phyloP scores from a whole-genome alignment of 441 rosid species.

The Croton setiger region DNA sequence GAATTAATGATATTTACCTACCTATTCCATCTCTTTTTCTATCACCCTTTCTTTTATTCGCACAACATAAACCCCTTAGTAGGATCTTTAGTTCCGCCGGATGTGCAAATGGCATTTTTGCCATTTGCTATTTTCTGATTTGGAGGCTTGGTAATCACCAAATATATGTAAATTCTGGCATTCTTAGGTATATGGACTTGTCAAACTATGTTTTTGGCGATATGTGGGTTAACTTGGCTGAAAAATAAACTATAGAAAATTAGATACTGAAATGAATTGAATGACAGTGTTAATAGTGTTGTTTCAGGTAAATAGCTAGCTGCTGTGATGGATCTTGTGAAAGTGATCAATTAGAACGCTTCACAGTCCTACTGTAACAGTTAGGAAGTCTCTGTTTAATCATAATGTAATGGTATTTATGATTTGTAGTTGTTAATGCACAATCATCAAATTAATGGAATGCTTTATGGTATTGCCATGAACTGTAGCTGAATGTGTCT shows the following conservation, averaged over 20 bases:
- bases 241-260: not conserved
- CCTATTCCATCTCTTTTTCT: not conserved
- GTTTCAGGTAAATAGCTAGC: not conserved
- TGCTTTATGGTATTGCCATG: not conserved
- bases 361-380: not conserved
- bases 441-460: constrained; percentile 6
- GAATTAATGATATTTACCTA: not conserved
- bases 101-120: not conserved
- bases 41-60: not conserved
- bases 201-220: not conserved
- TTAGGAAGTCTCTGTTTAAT: not conserved
- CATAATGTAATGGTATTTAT: not conserved
- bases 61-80: not conserved
- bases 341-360: not conserved
- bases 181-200: not conserved
- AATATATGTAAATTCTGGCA: not conserved
- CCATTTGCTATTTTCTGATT: not conserved
- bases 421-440: not conserved
- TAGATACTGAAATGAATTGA: not conserved
- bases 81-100: not conserved
- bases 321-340: not conserved
- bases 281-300: not conserved
- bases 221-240: constrained; percentile 2
- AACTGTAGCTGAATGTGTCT: not conserved
- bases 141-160: not conserved